A percentile compares a stretch with the other conserved stretches of the same genome.
Conservation (phyloP, 805 yeast genomes). For the Candida caryicola region DNA sequence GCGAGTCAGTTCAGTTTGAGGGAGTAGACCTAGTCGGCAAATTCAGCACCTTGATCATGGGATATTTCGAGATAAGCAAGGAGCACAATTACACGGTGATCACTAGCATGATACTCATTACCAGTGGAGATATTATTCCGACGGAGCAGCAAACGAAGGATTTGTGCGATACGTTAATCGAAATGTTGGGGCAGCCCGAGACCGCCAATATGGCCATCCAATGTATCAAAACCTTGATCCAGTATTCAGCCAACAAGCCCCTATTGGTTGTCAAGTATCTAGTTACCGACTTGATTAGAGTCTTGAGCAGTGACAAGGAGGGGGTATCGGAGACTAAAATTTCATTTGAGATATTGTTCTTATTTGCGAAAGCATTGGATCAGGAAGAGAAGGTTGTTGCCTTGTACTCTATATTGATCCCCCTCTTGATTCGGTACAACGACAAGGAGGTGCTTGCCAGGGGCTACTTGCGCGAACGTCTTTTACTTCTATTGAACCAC, state of each 20-base stretch:
- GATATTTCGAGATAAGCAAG: constrained; percentile 15
- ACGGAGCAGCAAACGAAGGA: constrained; percentile 19
- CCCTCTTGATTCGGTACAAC: constrained; percentile 33
- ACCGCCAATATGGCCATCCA: constrained; percentile 41
- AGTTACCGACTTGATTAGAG: constrained; percentile 44
- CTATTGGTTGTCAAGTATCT: constrained; percentile 43
- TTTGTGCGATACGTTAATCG: constrained; percentile 23
- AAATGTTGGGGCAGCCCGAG: constrained; percentile 19
- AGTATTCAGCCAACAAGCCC: constrained; percentile 26
- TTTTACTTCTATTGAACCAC: constrained; percentile 45
- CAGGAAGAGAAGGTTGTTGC: constrained; percentile 30
- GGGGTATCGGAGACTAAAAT: constrained; percentile 17
- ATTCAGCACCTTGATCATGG: constrained; percentile 25
- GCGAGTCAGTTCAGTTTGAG: constrained; percentile 18
- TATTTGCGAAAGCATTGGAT: constrained; percentile 37
- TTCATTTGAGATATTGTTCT: constrained; percentile 48
- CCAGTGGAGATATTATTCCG: constrained; percentile 32
- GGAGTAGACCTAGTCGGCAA: constrained; percentile 19
- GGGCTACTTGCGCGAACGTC: constrained; percentile 44
- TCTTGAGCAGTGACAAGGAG: constrained; percentile 15
- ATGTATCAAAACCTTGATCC: constrained; percentile 59
- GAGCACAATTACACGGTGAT: constrained; percentile 26
- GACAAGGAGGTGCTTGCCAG: constrained; percentile 20
- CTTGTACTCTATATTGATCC: constrained; percentile 32
- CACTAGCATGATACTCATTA: constrained; percentile 33